phyloP scores from a whole-genome alignment of 768 basidiomycete species.

The Tricholoma saponaceum region DNA sequence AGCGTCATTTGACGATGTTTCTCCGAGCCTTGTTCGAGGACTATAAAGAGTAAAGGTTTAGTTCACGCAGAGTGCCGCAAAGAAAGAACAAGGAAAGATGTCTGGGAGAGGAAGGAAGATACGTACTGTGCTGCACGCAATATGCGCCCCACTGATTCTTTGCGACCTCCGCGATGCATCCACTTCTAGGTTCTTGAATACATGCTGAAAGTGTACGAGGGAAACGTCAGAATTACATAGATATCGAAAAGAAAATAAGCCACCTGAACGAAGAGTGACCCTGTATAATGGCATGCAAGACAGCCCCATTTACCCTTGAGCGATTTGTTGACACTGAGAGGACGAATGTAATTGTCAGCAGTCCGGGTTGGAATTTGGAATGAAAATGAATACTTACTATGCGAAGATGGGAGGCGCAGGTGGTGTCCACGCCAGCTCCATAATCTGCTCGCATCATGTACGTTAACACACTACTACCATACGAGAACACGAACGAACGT shows the following conservation, averaged over 20 bases:
- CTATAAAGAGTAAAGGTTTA: slow-evolving; percentile 29
- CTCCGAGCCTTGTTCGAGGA: slow-evolving; percentile 80
- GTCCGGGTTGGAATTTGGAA: not conserved
- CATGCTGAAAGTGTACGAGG: slow-evolving; percentile 45
- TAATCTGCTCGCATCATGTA: slow-evolving; percentile 49
- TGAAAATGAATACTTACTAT: slow-evolving; percentile 47
- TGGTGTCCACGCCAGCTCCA: slow-evolving; percentile 86
- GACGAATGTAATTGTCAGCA: slow-evolving; percentile 1
- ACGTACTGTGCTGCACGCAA: slow-evolving; percentile 80
- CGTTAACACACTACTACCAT: not conserved
- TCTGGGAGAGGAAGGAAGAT: not conserved
- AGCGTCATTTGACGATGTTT: slow-evolving; percentile 72
- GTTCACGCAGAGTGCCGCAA: not conserved
- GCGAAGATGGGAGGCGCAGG: slow-evolving; percentile 88
- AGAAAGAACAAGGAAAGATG: too few species aligned
- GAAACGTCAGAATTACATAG: not conserved
- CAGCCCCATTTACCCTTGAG: slow-evolving; percentile 87
- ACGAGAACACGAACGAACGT: slow-evolving; percentile 37
- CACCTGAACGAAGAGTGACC: slow-evolving; percentile 87
- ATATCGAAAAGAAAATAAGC: slow-evolving; percentile 4
- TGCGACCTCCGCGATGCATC: slow-evolving; percentile 71
- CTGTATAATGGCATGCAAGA: slow-evolving; percentile 87
- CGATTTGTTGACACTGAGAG: slow-evolving; percentile 74
- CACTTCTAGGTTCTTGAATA: slow-evolving; percentile 82
- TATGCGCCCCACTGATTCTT: slow-evolving; percentile 91